Evolutionary conservation across 179 eudicot species (phyloP).

Genomic region (Actinidia arguta): DNA sequence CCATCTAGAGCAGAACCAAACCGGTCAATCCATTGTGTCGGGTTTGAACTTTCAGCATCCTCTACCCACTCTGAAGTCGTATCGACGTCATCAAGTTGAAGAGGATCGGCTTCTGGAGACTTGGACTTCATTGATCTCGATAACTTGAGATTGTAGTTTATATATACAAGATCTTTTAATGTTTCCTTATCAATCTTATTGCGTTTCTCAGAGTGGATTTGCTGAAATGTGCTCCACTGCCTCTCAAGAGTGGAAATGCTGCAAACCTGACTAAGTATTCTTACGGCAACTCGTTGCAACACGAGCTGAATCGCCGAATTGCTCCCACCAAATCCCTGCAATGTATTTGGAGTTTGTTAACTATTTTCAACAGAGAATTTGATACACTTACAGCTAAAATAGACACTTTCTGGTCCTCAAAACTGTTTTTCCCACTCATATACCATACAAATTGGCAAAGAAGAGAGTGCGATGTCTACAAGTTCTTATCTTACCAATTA

Average conservation of each 20-base stretch:
- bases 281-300: constrained; percentile 82
- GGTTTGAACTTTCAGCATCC: constrained; percentile 81
- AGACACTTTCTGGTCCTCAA: background rate
- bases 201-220: constrained; percentile 89
- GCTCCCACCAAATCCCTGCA: constrained; percentile 98
- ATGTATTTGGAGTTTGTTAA: constrained; percentile 4
- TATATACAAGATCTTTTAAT: constrained; percentile 65
- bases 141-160: constrained; percentile 82
- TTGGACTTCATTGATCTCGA: constrained; percentile 52
- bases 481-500: background rate
- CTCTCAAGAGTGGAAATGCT: constrained; percentile 70
- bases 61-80: constrained; percentile 99
- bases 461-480: background rate
- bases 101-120: constrained; percentile 66
- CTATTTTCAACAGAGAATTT: background rate
- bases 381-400: background rate
- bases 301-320: constrained; percentile 90
- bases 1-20: constrained; percentile 85
- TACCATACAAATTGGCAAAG: background rate
- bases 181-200: constrained; percentile 93
- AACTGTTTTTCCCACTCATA: background rate
- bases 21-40: constrained; percentile 94
- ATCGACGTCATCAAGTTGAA: constrained; percentile 86
- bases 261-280: constrained; percentile 93
- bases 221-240: constrained; percentile 86